Evolutionary conservation across 495 filamentous ascomycete genomes (phyloP), one percentile per base, ranked within the genome.

Genomic region (Aspergillus ostianus): DNA sequence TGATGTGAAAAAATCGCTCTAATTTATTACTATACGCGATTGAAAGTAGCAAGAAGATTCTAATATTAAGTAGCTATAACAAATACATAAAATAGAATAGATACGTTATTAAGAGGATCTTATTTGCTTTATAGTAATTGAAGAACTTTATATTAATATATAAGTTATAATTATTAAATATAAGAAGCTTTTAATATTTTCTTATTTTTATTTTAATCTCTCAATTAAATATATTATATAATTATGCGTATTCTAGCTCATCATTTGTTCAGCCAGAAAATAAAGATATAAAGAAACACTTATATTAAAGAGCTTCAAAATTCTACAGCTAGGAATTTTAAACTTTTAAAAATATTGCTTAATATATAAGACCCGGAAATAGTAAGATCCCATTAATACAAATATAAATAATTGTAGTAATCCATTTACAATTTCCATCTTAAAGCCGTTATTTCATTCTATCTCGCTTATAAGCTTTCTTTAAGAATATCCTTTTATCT

Each of bases 101-200:
- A 29, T 29, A 29, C 8, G 8, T 29, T 29, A 29, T 29, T 29
- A 29, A 29, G 8, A 29, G 27, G 27, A 29, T 29, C 8, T 29
- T 29, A 29, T 29, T 29, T 29, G 27, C 27, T 29, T 29, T 29
- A 29, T 47, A 47, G 10, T 47, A 47, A 5, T 47, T 47, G 5
- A 47, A n/a, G 5, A 17, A 47, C 19, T 47, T 47, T n/a, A 47
- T 47, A 47, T 47, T 47, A 47, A 47, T 47, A 47, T 47, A 47
- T 3, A 5, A n/a, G 3, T n/a, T 17, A 20, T 47, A 47, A 47
- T 47, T 47, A 47, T 47, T 47, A 47, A 47, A n/a, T 3, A 47
- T 47, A 47, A 47, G 15, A 4, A 47, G 15, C 15, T 47, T 47
- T 47, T 47, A 47, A 17, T 47, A n/a, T 12, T 47, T n/a, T n/a